Base-by-base conservation (phyloP, 2,329 filamentous ascomycete genomes). In the Nectriaceae sp. region DNA sequence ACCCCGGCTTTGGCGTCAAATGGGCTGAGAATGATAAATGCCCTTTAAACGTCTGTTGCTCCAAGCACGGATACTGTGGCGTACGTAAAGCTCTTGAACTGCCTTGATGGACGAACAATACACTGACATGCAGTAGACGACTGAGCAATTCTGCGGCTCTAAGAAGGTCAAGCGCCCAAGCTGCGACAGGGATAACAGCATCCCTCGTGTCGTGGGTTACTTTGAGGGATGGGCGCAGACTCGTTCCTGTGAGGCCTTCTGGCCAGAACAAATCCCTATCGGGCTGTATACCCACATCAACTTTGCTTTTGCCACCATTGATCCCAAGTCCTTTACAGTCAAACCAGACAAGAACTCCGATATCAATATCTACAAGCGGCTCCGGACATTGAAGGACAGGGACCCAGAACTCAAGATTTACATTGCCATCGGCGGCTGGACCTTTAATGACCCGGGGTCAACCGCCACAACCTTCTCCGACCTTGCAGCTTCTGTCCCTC, bases 381-480 rank as follows among this genome's bases (percentile, higher is more conserved):
- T 54, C 1, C 35, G 31, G 3, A 5, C 15, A 1, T 40, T 74
- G 0, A 73, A 75, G 52, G 16, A 47, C 2, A 40, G 40, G 5
- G 47, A 63, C n/a, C 54, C 55, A 0, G 49, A 46, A 2, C 56
- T 76, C 0, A 58, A 73, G 53, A 64, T 68, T 0, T 70, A 61
- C 53, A 64, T 77, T 22, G 63, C 68, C 4, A 50, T 77, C 2
- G 72, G 74, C 2, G 74, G 75, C 0, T 76, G 69, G 67, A 59
- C 65, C 2, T 71, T 75, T 42, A 71, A 64, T 42, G 69, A 77
- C 38, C 62, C 63, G 0, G 63, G 63, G 16, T 50, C 62, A 1
- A 63, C 55, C 1, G 49, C 49, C 4, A 62, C 49, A 0, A 52
- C 57, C 5, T 72, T 70, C 44, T 54, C 39, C 3, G 24, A 45